Evolutionary conservation across 2,329 filamentous ascomycete species (phyloP).

Genomic region (Aspergillus clavatus): DNA sequence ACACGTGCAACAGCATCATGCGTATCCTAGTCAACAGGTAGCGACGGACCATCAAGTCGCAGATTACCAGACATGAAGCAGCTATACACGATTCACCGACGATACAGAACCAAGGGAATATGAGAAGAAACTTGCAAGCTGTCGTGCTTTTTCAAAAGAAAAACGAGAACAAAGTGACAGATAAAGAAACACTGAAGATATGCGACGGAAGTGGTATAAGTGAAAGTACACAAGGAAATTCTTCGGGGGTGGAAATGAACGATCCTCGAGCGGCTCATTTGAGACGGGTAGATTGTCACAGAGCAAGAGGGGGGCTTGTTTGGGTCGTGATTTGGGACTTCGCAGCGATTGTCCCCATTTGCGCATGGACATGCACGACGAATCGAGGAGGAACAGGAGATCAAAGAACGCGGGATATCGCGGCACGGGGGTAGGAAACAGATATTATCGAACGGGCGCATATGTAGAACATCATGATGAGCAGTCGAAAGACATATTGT

Average conservation of each 20-base stretch:
- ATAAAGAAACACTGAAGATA: slow-evolving; percentile 6
- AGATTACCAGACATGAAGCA: slow-evolving; percentile 1
- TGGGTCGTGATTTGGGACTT: too few species aligned
- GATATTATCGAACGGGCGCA: background rate
- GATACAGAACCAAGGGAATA: slow-evolving; percentile 2
- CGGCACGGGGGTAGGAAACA: background rate
- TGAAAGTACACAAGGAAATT: slow-evolving; percentile 16
- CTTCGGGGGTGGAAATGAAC: slow-evolving; percentile 17
- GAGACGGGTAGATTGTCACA: too few species aligned
- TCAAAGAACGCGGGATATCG: background rate
- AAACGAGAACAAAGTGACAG: slow-evolving; percentile 6
- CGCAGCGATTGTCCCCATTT: slow-evolving; percentile 11
- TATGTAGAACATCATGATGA: slow-evolving; percentile 14
- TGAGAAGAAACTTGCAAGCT: background rate
- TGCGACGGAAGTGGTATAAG: slow-evolving; percentile 18
- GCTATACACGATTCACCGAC: background rate
- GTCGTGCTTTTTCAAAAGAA: slow-evolving; percentile 5
- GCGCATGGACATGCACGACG: slow-evolving; percentile 1
- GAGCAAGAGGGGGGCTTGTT: too few species aligned
- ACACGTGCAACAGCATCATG: slow-evolving; percentile 27
- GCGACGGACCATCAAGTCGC: slow-evolving; percentile 16
- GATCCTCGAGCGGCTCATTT: slow-evolving; percentile 13
- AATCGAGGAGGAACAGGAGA: too few species aligned
- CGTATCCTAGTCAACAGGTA: slow-evolving; percentile 22
- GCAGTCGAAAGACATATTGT: slow-evolving; percentile 16